phyloP scores from a whole-genome alignment of 345 rosid genomes.

The Gossypium raimondii region DNA sequence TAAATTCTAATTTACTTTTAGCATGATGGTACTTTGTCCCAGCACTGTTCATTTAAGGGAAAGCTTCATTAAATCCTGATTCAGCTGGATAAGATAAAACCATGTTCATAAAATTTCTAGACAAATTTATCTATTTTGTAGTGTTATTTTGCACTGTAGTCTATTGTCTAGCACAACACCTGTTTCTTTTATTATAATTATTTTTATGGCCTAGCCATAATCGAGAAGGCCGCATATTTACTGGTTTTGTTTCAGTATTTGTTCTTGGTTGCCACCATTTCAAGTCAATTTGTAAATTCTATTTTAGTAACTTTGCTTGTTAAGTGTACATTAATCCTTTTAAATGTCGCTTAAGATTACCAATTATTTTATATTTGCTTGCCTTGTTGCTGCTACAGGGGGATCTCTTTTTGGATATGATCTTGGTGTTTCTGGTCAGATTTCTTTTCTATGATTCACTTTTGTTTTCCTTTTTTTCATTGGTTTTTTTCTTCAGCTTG shows the following conservation, averaged over 20 bases:
- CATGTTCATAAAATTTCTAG: neutral
- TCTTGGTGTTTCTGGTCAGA: no score
- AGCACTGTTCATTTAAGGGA: neutral
- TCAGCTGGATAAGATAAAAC: neutral
- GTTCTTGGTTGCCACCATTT: neutral
- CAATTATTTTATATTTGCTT: no score
- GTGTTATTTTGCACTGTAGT: neutral
- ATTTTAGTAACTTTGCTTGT: constrained; percentile 6
- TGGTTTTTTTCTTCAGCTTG: no score
- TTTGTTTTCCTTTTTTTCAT: no score
- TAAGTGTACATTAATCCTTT: neutral
- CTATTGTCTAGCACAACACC: neutral
- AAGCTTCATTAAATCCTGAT: neutral
- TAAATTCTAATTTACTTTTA: no score
- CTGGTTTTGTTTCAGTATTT: no score
- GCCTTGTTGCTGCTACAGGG: no score
- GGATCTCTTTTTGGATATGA: no score
- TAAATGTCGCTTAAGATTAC: neutral
- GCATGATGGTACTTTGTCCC: neutral
- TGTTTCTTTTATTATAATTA: neutral
- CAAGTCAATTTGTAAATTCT: neutral
- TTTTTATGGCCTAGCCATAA: neutral
- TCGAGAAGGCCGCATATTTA: no score
- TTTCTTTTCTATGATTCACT: no score
- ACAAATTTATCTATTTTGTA: neutral